These are phyloP conservation scores for Triangularia setosa DNA, from an alignment of 2,329 filamentous ascomycete species.

Conservation along the genomic window DNA sequence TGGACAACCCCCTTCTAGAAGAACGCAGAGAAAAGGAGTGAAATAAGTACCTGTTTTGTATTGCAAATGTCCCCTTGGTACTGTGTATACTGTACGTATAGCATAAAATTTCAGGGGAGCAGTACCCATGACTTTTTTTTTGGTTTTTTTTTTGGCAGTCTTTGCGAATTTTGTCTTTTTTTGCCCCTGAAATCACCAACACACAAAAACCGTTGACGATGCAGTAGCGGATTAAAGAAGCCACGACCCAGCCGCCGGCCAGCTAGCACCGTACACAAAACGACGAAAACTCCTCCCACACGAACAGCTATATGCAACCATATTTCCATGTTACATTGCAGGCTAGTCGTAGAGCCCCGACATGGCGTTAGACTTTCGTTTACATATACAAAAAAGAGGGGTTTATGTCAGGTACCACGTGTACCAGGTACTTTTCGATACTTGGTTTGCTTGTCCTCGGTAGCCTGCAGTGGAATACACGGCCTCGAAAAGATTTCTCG, in stretches of 20 bases:
- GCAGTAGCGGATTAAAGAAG: too few relatives aligned
- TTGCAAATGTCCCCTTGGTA: too few relatives aligned
- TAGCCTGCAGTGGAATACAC: too few relatives aligned
- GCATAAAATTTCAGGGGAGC: not conserved
- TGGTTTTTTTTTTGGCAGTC: too few relatives aligned
- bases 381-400: not conserved
- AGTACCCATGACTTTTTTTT: too few relatives aligned
- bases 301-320: too few relatives aligned
- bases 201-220: too few relatives aligned
- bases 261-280: too few relatives aligned
- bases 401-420: not conserved
- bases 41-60: not conserved
- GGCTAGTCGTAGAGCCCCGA: not conserved
- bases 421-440: not conserved
- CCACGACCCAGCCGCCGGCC: too few relatives aligned
- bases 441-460: not conserved
- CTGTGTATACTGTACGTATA: not conserved
- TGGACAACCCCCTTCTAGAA: not conserved
- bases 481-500: not conserved
- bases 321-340: not conserved
- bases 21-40: not conserved
- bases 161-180: too few relatives aligned
- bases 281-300: too few relatives aligned
- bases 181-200: too few relatives aligned
- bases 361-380: not conserved